Conservation (phyloP, 495 filamentous ascomycete genomes). For the Penicillium canariense region DNA sequence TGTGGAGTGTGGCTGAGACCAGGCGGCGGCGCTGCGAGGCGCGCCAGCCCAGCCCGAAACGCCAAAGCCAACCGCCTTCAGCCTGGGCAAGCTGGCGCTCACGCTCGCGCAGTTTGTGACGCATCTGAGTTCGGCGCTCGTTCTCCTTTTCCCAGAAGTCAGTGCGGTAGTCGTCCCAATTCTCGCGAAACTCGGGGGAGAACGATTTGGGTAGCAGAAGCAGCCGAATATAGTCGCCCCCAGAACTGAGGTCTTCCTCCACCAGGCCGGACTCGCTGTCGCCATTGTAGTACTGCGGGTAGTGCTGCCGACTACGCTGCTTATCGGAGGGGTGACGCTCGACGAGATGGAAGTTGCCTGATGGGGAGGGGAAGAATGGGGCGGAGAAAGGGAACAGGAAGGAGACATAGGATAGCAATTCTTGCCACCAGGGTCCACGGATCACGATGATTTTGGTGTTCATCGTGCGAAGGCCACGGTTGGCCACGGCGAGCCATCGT, state of each 20-base stretch:
- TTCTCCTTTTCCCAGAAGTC: constrained; percentile 99
- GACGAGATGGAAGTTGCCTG: constrained; percentile 65
- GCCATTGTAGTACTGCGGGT: constrained; percentile 40
- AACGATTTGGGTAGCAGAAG: constrained; percentile 92
- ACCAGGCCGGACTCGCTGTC: constrained; percentile 57
- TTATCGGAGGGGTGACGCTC: constrained; percentile 52
- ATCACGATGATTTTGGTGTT: constrained; percentile 94
- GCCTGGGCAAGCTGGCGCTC: constrained; percentile 63
- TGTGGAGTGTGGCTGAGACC: constrained; percentile 32
- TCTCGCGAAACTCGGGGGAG: constrained; percentile 90
- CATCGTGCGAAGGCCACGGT: constrained; percentile 84
- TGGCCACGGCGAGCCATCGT: constrained; percentile 82
- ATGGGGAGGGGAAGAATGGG: constrained; percentile 59
- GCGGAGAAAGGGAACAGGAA: constrained; percentile 74
- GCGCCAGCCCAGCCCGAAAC: constrained; percentile 60
- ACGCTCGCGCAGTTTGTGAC: constrained; percentile 62
- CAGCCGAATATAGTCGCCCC: constrained; percentile 88
- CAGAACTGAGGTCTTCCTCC: constrained; percentile 81
- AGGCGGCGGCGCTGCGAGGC: constrained; percentile 49
- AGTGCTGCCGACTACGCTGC: constrained; percentile 37
- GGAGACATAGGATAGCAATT: constrained; percentile 63
- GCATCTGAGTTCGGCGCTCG: constrained; percentile 72
- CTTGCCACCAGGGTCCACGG: constrained; percentile 77
- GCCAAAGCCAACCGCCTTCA: constrained; percentile 80
- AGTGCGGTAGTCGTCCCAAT: constrained; percentile 89